These are phyloP conservation scores for Gyromitra esculenta DNA, from an alignment of 2,329 filamentous ascomycete species.

Conservation along the genomic window DNA sequence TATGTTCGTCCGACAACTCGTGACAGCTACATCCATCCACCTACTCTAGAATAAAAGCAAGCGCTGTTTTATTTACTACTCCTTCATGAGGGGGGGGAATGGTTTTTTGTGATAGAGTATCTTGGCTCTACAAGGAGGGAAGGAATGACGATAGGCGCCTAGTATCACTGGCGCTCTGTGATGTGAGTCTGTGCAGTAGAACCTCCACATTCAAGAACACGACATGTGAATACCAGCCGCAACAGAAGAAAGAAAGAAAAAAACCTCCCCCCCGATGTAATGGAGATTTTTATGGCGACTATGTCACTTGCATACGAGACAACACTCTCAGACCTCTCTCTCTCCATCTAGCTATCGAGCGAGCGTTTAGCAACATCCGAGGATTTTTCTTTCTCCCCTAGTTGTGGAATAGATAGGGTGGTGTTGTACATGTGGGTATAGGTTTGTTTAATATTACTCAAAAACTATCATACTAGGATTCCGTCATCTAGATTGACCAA, in stretches of 20 bases:
- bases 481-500: too few species aligned
- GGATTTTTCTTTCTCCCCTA: too few species aligned
- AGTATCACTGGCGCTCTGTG: not conserved
- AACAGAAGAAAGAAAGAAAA: not conserved
- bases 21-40: too few species aligned
- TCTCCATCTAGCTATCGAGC: not conserved
- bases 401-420: too few species aligned
- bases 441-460: too few species aligned
- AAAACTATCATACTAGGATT: too few species aligned
- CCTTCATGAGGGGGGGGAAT: too few species aligned
- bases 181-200: not conserved
- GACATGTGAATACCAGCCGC: not conserved
- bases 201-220: not conserved
- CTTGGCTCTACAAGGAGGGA: not conserved
- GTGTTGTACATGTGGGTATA: too few species aligned
- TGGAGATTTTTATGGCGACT: slow-evolving; percentile 4
- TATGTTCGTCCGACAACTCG: slow-evolving; percentile 2
- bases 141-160: not conserved
- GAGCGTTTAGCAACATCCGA: too few species aligned
- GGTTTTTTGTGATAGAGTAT: not conserved
- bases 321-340: not conserved
- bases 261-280: not conserved
- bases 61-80: too few species aligned
- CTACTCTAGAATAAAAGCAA: not conserved
- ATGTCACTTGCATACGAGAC: slow-evolving; percentile 9